A percentile compares a stretch with the other conserved stretches of the same genome.
Evolutionary conservation across 2,329 filamentous ascomycete species (phyloP).

Genomic region (Parastagonospora nodorum): DNA sequence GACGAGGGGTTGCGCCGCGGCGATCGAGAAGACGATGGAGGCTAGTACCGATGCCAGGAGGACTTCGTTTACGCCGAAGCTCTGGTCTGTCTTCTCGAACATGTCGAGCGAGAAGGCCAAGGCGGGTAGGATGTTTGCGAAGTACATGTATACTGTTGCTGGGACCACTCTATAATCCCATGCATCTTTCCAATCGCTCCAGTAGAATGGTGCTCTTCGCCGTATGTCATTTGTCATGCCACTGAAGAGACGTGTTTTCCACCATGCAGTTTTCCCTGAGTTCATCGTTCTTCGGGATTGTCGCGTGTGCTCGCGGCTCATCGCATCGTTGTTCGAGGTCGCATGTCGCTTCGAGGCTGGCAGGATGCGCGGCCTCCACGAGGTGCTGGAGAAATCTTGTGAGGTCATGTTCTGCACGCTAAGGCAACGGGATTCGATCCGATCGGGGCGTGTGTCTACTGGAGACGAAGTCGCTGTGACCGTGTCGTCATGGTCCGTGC

Average conservation of each 20-base stretch:
- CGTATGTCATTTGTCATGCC: slow-evolving; percentile 81
- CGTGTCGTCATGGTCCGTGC: too few relatives aligned
- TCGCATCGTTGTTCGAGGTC: background rate
- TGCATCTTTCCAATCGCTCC: slow-evolving; percentile 82
- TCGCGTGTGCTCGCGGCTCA: slow-evolving; percentile 23
- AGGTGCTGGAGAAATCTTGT: slow-evolving; percentile 20
- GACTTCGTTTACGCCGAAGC: slow-evolving; percentile 90
- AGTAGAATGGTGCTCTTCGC: slow-evolving; percentile 75
- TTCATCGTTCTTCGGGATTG: slow-evolving; percentile 14
- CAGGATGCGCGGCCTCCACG: slow-evolving; percentile 24
- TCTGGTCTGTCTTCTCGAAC: slow-evolving; percentile 84
- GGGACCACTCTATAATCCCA: slow-evolving; percentile 91
- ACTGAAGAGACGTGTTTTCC: slow-evolving; percentile 74
- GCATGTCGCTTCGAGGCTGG: slow-evolving; percentile 4
- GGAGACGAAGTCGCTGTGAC: too few relatives aligned
- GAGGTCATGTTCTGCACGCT: slow-evolving; percentile 3
- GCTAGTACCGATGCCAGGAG: slow-evolving; percentile 84
- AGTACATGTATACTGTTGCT: slow-evolving; percentile 91
- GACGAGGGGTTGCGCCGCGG: slow-evolving; percentile 82
- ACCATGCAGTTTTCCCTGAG: slow-evolving; percentile 60
- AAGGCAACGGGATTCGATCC: too few relatives aligned
- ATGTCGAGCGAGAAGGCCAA: slow-evolving; percentile 90
- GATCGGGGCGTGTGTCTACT: too few relatives aligned
- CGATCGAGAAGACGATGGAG: slow-evolving; percentile 77
- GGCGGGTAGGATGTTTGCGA: slow-evolving; percentile 88